Evolutionary conservation across 495 filamentous ascomycete genomes (phyloP), one percentile per base, ranked within the genome.

Genomic region (Xylaria bambusicola): DNA sequence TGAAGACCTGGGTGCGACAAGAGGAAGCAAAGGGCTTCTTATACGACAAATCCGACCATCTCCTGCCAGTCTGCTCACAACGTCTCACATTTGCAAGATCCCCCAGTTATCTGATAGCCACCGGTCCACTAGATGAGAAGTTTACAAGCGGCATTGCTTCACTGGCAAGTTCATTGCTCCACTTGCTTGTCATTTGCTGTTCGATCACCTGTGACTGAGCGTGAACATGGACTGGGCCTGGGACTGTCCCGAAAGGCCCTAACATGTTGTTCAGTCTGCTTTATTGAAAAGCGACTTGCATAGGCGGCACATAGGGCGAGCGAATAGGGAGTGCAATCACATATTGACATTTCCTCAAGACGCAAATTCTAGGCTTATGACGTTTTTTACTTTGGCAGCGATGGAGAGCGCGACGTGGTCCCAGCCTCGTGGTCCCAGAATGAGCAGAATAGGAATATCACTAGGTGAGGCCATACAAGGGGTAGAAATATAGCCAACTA

Each of bases 141-240:
- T 29, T 52, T 45, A 52, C 56, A 44, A 33, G 26, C 56, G 56
- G 47, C 46, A 44, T 51, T 41, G 3, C 35, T 49, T 51, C 40
- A 59, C 56, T 59, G 36, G 56, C 41, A 31, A 18, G 33, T 33
- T 46, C 48, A 38, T 33, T 53, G 15, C 49, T 53, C 57, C 57
- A 53, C 57, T 60, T 38, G 10, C 48, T 21, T 53, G 1, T 40
- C 21, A 53, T 60, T 53, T 47, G 49, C 23, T 46, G 41, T 40
- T 33, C 13, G 38, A 23, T 47, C 33, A 20, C 20, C 49, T 17
- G 31, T 53, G 40, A 52, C 29, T 60, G 41, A 53, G 20, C 31
- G 27, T 35, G 26, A 38, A 24, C 20, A 38, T 27, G 49, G 48
- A 42, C 18, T 60, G 49, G 49, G 53, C 17, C 17, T 5, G 29